Evolutionary conservation across 2,329 filamentous ascomycete genomes (phyloP).

Genomic region (Aspergillus pseudonomiae): DNA sequence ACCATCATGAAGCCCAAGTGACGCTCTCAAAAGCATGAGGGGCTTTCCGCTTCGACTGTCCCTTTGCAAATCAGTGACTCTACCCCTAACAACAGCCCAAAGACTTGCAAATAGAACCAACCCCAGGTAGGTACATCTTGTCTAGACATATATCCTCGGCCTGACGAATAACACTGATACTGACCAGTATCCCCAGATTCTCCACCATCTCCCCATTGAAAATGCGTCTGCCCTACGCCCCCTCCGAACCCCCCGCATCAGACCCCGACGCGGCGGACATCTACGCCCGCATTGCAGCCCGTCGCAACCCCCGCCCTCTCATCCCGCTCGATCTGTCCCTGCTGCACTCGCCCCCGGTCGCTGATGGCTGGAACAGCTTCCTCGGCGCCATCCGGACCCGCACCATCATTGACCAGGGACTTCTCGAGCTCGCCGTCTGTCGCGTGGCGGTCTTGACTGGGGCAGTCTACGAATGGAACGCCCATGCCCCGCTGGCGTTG

Average conservation of each 20-base stretch:
- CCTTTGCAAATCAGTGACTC: not conserved
- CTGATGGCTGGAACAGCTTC: slow-evolving; percentile 69
- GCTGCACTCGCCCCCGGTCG: slow-evolving; percentile 72
- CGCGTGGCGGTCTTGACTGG: slow-evolving; percentile 77
- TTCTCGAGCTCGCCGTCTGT: slow-evolving; percentile 78
- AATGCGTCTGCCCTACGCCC: slow-evolving; percentile 44
- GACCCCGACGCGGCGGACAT: slow-evolving; percentile 49
- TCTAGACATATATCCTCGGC: not conserved
- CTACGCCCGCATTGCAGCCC: slow-evolving; percentile 64
- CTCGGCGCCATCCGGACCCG: slow-evolving; percentile 57
- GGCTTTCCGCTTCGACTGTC: not conserved
- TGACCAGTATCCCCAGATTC: not conserved
- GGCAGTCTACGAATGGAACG: slow-evolving; percentile 83
- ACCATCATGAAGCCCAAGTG: not conserved
- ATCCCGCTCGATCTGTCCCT: slow-evolving; percentile 76
- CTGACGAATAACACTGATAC: not conserved
- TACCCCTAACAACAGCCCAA: not conserved
- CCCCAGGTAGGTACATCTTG: not conserved
- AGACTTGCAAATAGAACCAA: not conserved
- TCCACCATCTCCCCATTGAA: not conserved
- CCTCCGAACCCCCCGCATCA: slow-evolving; percentile 25
- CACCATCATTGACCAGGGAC: slow-evolving; percentile 49
- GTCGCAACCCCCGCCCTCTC: slow-evolving; percentile 69
- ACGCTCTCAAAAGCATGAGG: not conserved
- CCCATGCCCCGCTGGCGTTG: slow-evolving; percentile 70